These are phyloP conservation scores for Ambrosia artemisiifolia DNA, from an alignment of 129 eudicot genomes.

Conservation along the genomic window DNA sequence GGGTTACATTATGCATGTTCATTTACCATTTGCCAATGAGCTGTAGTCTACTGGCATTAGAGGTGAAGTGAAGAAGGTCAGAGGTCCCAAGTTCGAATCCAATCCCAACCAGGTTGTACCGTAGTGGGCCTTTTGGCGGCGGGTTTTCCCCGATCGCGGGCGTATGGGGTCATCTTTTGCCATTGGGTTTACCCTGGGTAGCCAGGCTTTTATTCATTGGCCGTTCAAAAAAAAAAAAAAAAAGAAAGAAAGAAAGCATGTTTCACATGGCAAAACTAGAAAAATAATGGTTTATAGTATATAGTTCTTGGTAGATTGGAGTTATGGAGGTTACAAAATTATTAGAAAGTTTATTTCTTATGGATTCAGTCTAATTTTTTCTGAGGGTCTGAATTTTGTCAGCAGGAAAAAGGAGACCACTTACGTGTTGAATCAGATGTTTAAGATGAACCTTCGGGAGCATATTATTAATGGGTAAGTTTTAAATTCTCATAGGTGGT, in stretches of 20 bases:
- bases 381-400: conserved; percentile 21
- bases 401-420: conserved; percentile 80
- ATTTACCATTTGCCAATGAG: too few relatives aligned
- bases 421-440: conserved; percentile 59
- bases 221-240: too few relatives aligned
- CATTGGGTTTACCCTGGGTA: too few relatives aligned
- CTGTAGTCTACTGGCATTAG: too few relatives aligned
- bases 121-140: too few relatives aligned
- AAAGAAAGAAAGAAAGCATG: background rate
- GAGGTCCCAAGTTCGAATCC: too few relatives aligned
- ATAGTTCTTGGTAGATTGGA: conserved; percentile 4
- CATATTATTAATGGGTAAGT: conserved; percentile 79
- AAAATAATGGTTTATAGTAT: background rate
- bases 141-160: too few relatives aligned
- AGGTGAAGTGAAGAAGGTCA: too few relatives aligned
- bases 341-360: conserved; percentile 3
- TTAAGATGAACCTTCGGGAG: conserved; percentile 74
- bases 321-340: conserved; percentile 12
- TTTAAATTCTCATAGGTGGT: conserved; percentile 1
- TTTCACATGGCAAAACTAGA: background rate
- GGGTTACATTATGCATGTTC: background rate
- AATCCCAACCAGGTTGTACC: too few relatives aligned
- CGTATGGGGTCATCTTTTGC: too few relatives aligned
- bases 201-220: too few relatives aligned
- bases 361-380: conserved; percentile 6